These are phyloP conservation scores for Populus tomentosa DNA, from an alignment of 441 rosid species.

Conservation along the genomic window DNA sequence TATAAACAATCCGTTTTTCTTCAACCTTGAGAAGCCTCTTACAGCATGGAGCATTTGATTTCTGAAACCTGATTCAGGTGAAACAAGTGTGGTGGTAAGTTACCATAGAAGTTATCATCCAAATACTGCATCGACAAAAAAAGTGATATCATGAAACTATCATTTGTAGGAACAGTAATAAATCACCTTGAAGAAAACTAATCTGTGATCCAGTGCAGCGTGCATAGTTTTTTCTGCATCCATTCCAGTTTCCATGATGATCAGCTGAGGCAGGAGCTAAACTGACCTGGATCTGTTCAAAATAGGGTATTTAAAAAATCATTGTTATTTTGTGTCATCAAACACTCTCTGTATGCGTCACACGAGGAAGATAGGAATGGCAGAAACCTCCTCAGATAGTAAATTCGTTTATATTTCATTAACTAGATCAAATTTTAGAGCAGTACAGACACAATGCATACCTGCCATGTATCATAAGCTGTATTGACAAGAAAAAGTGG, in stretches of 20 bases:
- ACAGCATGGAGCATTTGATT: conserved; percentile 67
- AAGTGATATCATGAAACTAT: neutral
- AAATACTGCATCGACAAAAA: neutral
- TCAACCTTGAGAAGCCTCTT: conserved; percentile 59
- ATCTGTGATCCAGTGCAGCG: conserved; percentile 70
- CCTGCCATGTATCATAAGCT: conserved; percentile 95
- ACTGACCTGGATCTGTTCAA: conserved; percentile 26
- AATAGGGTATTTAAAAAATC: no score
- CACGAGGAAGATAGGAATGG: no score
- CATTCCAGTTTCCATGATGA: conserved; percentile 83
- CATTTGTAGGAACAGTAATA: neutral
- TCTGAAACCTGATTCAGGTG: conserved; percentile 59
- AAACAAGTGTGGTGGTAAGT: neutral
- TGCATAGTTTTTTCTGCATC: conserved; percentile 70
- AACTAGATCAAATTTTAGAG: no score
- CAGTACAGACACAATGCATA: conserved; percentile 7
- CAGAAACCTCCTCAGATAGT: neutral
- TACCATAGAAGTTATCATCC: neutral
- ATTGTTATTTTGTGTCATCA: neutral
- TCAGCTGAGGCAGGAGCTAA: conserved; percentile 90
- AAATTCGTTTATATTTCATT: neutral
- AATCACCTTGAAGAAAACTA: conserved; percentile 67
- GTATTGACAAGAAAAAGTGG: conserved; percentile 80
- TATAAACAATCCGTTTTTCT: conserved; percentile 72
- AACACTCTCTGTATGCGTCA: neutral